phyloP scores from a whole-genome alignment of 2,329 filamentous ascomycete species.

The Fusarium irregulare region DNA sequence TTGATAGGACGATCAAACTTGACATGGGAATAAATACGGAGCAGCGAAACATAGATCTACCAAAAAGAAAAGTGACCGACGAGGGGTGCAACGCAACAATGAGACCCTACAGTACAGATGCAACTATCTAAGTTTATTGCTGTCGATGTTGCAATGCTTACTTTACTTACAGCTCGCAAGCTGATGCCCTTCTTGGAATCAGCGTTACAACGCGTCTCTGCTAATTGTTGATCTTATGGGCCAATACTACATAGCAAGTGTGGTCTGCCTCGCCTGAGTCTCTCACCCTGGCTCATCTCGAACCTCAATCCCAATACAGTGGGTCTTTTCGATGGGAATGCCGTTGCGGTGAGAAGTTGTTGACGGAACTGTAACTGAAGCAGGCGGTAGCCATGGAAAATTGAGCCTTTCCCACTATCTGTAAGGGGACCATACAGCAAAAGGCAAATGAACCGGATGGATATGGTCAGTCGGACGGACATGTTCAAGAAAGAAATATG shows the following conservation, averaged over 20 bases:
- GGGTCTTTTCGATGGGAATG: constrained; percentile 19
- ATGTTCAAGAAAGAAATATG: constrained; percentile 6
- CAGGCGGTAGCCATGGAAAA: not conserved
- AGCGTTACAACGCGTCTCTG: constrained; percentile 24
- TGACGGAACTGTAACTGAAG: not conserved
- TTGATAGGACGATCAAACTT: constrained; percentile 27
- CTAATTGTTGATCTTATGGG: constrained; percentile 4
- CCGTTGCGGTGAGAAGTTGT: constrained; percentile 13
- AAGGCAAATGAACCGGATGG: constrained; percentile 17
- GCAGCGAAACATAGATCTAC: constrained; percentile 17
- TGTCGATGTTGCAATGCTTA: constrained; percentile 16
- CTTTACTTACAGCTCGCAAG: constrained; percentile 21
- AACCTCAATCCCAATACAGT: constrained; percentile 20
- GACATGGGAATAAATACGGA: not conserved
- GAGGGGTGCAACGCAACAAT: constrained; percentile 2
- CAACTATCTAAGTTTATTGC: constrained; percentile 2
- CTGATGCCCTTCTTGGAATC: constrained; percentile 15
- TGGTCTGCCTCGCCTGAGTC: constrained; percentile 27
- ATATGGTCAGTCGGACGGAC: not conserved
- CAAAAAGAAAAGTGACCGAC: constrained; percentile 7
- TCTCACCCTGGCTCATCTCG: constrained; percentile 31
- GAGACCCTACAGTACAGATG: constrained; percentile 23
- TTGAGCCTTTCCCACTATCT: not conserved
- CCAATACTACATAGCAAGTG: constrained; percentile 7
- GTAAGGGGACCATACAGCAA: constrained; percentile 14